These are phyloP conservation scores for Pyricularia grisea DNA, from an alignment of 2,329 filamentous ascomycete species.

Conservation along the genomic window DNA sequence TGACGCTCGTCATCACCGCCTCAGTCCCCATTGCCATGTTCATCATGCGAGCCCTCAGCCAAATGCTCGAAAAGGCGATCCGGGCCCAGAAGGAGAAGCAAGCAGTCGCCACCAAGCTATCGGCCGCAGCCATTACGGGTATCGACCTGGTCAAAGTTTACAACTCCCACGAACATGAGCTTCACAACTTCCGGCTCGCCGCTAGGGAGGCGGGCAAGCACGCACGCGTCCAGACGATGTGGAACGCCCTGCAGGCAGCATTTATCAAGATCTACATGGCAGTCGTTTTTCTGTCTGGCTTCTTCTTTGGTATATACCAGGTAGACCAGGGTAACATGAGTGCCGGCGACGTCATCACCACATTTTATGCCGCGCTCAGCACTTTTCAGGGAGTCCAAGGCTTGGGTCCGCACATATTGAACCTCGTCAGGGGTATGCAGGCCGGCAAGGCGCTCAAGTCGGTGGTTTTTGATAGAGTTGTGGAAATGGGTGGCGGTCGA, in stretches of 20 bases:
- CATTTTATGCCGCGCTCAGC: conserved; percentile 74
- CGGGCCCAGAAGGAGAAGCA: conserved; percentile 59
- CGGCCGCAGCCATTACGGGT: conserved; percentile 57
- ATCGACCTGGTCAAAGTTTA: conserved; percentile 85
- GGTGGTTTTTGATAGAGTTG: neutral
- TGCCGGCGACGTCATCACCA: conserved; percentile 64
- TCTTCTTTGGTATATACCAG: conserved; percentile 75
- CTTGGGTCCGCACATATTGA: conserved; percentile 66
- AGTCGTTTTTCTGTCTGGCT: conserved; percentile 76
- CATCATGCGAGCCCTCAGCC: conserved; percentile 50
- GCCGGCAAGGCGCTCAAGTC: conserved; percentile 53
- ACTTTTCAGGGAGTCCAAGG: conserved; percentile 67
- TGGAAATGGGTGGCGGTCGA: neutral
- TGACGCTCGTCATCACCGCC: conserved; percentile 71
- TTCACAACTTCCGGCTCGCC: conserved; percentile 50
- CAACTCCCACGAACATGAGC: conserved; percentile 64
- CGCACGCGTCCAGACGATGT: conserved; percentile 59
- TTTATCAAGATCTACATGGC: conserved; percentile 66
- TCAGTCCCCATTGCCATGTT: conserved; percentile 59
- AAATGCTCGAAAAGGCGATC: conserved; percentile 55
- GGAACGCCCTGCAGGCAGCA: conserved; percentile 63
- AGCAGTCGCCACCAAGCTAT: conserved; percentile 60
- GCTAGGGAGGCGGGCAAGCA: conserved; percentile 18
- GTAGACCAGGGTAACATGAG: conserved; percentile 48
- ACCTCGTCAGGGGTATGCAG: conserved; percentile 69